These are phyloP conservation scores for Hygrophoropsis aurantiaca DNA, from an alignment of 768 basidiomycete genomes.

Conservation along the genomic window DNA sequence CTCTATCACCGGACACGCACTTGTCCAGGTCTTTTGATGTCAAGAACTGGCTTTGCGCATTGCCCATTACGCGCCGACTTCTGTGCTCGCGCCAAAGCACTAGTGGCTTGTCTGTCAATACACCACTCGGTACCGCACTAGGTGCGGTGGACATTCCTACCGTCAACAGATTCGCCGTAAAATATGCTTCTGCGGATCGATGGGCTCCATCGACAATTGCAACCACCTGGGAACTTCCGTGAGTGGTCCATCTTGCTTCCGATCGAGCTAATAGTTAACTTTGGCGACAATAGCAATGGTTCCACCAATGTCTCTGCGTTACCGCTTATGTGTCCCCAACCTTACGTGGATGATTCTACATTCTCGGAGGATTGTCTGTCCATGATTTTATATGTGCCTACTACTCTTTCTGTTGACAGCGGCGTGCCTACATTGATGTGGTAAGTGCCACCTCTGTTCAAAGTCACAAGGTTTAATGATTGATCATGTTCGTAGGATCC, in stretches of 20 bases:
- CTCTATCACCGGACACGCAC: slow-evolving; percentile 1
- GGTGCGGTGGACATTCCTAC: slow-evolving; percentile 51
- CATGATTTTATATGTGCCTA: slow-evolving; percentile 71
- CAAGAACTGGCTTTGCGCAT: slow-evolving; percentile 39
- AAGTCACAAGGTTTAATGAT: too few species aligned
- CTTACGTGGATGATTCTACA: slow-evolving; percentile 43
- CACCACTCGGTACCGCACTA: slow-evolving; percentile 55
- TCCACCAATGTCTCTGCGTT: slow-evolving; percentile 50
- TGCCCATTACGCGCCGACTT: slow-evolving; percentile 35
- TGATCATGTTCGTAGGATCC: slow-evolving; percentile 53
- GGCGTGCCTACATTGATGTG: slow-evolving; percentile 58
- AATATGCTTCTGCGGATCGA: slow-evolving; percentile 62
- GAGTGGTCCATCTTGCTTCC: slow-evolving; percentile 23
- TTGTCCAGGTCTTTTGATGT: slow-evolving; percentile 36
- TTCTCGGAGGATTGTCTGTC: slow-evolving; percentile 81
- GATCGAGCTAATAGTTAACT: background rate
- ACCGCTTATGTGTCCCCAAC: slow-evolving; percentile 76
- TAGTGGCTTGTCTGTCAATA: slow-evolving; percentile 33
- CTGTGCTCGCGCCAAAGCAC: slow-evolving; percentile 41
- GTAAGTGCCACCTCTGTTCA: slow-evolving; percentile 33
- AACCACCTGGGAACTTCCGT: slow-evolving; percentile 65
- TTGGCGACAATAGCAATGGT: slow-evolving; percentile 40
- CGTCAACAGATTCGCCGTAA: slow-evolving; percentile 59
- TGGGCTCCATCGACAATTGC: slow-evolving; percentile 59
- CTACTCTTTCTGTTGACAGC: slow-evolving; percentile 27